phyloP scores from a whole-genome alignment of 257 asterid genomes.

The Primulina eburnea region DNA sequence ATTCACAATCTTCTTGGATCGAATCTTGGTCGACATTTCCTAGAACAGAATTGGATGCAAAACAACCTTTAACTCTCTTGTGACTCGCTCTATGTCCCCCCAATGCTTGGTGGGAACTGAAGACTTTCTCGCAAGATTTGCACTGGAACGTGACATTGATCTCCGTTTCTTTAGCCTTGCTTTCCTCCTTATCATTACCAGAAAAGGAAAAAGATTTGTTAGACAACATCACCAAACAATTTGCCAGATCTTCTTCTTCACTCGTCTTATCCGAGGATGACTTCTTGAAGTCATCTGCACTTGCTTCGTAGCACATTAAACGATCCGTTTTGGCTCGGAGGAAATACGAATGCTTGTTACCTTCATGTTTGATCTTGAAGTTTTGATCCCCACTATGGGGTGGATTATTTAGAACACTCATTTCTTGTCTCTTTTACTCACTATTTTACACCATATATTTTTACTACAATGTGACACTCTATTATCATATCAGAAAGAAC shows the following conservation, averaged over 20 bases:
- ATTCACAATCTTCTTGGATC: conserved; percentile 26
- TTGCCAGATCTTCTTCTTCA: conserved; percentile 81
- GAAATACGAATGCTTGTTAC: conserved; percentile 48
- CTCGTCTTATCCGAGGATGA: conserved; percentile 19
- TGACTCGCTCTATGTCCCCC: conserved; percentile 98
- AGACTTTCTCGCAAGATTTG: conserved; percentile 71
- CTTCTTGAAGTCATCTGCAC: conserved; percentile 26
- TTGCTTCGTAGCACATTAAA: conserved; percentile 17
- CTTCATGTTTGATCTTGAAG: conserved; percentile 23
- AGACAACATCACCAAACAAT: conserved; percentile 70
- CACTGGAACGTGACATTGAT: conserved; percentile 63
- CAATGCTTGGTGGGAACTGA: conserved; percentile 86
- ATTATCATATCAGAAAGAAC: background rate
- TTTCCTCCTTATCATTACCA: conserved; percentile 17
- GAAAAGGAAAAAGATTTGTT: conserved; percentile 32
- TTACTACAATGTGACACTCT: conserved; percentile 4
- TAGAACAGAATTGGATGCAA: conserved; percentile 46
- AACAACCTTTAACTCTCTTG: conserved; percentile 89
- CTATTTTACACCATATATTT: conserved; percentile 23
- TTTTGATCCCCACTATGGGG: conserved; percentile 18
- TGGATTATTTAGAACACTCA: conserved; percentile 11
- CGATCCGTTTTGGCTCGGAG: conserved; percentile 52
- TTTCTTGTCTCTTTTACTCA: conserved; percentile 22
- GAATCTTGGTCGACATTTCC: conserved; percentile 30
- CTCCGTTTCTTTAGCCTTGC: conserved; percentile 40